phyloP scores from a whole-genome alignment of 345 rosid species.

The Populus davidiana region DNA sequence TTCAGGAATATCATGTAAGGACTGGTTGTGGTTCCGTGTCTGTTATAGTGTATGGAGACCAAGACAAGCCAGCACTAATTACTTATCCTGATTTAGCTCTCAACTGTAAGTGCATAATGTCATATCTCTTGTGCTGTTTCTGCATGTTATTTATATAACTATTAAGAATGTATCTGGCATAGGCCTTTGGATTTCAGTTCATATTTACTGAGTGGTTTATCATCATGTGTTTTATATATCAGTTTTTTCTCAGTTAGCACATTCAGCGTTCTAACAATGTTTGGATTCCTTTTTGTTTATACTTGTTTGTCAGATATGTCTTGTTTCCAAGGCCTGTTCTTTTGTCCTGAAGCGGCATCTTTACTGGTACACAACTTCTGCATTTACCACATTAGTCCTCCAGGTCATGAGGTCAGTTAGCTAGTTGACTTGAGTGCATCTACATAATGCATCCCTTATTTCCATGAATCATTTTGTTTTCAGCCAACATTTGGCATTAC shows the following conservation, averaged over 20 bases:
- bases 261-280: not conserved
- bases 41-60: conserved; percentile 79
- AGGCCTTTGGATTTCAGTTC: no score
- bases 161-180: not conserved
- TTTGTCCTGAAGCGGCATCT: conserved; percentile 86
- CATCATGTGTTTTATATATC: not conserved
- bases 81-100: conserved; percentile 91
- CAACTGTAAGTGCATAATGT: conserved; percentile 51
- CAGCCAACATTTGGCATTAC: not conserved
- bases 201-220: no score
- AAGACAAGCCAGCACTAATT: conserved; percentile 77
- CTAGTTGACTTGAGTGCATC: conserved; percentile 13
- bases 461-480: not conserved
- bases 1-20: conserved; percentile 73
- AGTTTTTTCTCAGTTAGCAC: not conserved
- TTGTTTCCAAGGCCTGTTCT: conserved; percentile 85
- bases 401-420: conserved; percentile 90
- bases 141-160: not conserved
- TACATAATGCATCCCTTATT: conserved; percentile 5
- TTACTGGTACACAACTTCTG: conserved; percentile 90
- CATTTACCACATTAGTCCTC: conserved; percentile 93
- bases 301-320: conserved; percentile 57
- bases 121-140: conserved; percentile 4
- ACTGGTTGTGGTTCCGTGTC: conserved; percentile 75
- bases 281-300: not conserved